These are phyloP conservation scores for Melampsora larici-populina DNA, from an alignment of 1,284 basidiomycete species.

Conservation along the genomic window DNA sequence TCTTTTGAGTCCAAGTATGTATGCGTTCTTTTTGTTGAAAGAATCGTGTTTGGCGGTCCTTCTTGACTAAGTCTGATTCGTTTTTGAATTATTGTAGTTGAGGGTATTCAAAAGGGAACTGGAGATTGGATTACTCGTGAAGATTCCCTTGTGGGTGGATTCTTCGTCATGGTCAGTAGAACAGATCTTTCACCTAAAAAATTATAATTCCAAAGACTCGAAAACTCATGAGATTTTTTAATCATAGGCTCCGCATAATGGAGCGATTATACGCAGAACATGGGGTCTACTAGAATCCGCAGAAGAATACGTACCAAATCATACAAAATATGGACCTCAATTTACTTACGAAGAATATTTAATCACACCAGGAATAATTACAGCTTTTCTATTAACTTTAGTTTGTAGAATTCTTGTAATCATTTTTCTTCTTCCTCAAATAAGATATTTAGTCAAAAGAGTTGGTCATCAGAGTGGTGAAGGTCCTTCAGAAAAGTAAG, in stretches of 20 bases:
- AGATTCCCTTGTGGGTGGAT: constrained; percentile 18
- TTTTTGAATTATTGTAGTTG: neutral
- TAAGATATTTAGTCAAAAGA: constrained; percentile 46
- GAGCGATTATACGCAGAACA: constrained; percentile 46
- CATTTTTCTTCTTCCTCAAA: constrained; percentile 46
- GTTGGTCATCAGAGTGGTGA: constrained; percentile 48
- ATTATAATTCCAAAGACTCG: neutral
- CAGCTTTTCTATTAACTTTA: constrained; percentile 28
- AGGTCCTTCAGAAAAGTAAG: constrained; percentile 46
- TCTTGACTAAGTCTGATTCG: neutral
- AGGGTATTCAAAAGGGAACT: constrained; percentile 16
- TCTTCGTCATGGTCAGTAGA: constrained; percentile 37
- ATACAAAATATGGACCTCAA: constrained; percentile 32
- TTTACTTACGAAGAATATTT: constrained; percentile 36
- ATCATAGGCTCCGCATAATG: constrained; percentile 46
- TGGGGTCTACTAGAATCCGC: constrained; percentile 50
- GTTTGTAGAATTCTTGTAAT: constrained; percentile 30
- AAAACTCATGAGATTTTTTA: neutral
- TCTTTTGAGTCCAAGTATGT: constrained; percentile 31
- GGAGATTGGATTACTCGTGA: constrained; percentile 25
- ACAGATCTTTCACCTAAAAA: neutral
- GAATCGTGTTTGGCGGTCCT: neutral
- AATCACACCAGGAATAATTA: constrained; percentile 22
- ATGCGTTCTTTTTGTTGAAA: neutral
- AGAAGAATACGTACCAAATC: neutral